These are phyloP conservation scores for Crepidotus variabilis DNA, from an alignment of 768 basidiomycete species.

Conservation along the genomic window DNA sequence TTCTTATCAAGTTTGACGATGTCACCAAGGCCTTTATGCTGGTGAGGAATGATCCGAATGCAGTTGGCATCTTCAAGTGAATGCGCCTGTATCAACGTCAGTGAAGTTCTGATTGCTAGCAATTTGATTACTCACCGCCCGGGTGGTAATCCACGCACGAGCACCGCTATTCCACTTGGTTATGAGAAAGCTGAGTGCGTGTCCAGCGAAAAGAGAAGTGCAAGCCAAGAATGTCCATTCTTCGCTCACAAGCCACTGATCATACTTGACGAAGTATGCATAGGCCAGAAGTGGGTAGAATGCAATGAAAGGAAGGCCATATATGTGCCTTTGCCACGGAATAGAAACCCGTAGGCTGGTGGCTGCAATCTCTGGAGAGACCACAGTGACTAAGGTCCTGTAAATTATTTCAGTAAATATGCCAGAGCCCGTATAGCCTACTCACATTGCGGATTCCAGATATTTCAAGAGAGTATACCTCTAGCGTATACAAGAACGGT, in stretches of 20 bases:
- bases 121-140: constrained; percentile 43
- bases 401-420: constrained; percentile 7
- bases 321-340: constrained; percentile 70
- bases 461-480: too few relatives aligned
- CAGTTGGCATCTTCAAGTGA: constrained; percentile 73
- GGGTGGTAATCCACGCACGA: constrained; percentile 76
- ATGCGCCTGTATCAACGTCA: constrained; percentile 36
- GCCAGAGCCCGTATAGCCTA: neutral
- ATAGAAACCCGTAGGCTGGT: constrained; percentile 64
- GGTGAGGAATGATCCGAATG: constrained; percentile 75
- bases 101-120: neutral
- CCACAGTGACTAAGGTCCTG: constrained; percentile 49
- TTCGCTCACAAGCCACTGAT: constrained; percentile 86
- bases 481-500: too few relatives aligned
- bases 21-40: constrained; percentile 84
- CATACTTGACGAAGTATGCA: constrained; percentile 89
- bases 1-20: constrained; percentile 77
- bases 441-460: constrained; percentile 2
- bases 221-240: constrained; percentile 98
- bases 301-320: constrained; percentile 73
- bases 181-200: constrained; percentile 88
- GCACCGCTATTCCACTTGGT: constrained; percentile 87
- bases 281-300: constrained; percentile 84
- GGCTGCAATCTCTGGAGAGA: constrained; percentile 63
- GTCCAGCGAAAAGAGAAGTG: constrained; percentile 77